Evolutionary conservation across 139 green algal genomes (phyloP).

Genomic region (Chlorella sp.): DNA sequence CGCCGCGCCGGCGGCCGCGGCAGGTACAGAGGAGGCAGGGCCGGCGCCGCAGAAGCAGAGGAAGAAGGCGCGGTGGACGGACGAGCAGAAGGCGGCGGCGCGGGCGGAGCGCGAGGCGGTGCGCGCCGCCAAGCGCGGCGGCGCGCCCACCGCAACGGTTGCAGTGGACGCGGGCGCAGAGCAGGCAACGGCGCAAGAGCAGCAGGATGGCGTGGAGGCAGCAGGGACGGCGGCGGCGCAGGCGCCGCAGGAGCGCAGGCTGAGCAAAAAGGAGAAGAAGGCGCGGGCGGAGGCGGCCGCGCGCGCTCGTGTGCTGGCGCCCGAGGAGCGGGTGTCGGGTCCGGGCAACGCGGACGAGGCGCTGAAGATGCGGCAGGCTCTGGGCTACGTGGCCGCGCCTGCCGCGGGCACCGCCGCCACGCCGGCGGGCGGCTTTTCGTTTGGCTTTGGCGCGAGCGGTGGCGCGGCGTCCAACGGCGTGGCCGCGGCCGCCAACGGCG

Average conservation of each 20-base stretch:
- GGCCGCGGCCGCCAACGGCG: not conserved
- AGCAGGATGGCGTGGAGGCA: not conserved
- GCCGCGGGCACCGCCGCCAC: not conserved
- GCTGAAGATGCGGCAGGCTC: conserved; percentile 48
- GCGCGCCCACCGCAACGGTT: not conserved
- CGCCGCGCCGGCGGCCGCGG: not conserved
- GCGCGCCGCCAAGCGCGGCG: not conserved
- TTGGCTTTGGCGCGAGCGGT: conserved; percentile 10
- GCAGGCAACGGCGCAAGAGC: not conserved
- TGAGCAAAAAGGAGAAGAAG: conserved; percentile 41
- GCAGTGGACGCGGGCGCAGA: not conserved
- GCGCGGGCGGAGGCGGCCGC: conserved; percentile 14
- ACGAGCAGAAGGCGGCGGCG: conserved; percentile 39
- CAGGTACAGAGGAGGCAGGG: not conserved
- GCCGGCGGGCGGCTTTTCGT: not conserved
- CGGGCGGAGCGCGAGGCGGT: conserved; percentile 11
- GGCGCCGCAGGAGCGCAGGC: not conserved
- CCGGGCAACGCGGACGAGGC: conserved; percentile 76
- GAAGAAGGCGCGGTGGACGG: conserved; percentile 40
- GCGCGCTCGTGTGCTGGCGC: conserved; percentile 15
- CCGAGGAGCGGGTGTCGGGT: conserved; percentile 50
- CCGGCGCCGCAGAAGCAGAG: conserved; percentile 12
- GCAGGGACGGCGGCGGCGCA: not conserved
- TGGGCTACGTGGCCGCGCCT: conserved; percentile 15
- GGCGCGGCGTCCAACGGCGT: not conserved